These are phyloP conservation scores for Phytophthora chlamydospora DNA, from an alignment of 352 stramenopile species.

Conservation along the genomic window DNA sequence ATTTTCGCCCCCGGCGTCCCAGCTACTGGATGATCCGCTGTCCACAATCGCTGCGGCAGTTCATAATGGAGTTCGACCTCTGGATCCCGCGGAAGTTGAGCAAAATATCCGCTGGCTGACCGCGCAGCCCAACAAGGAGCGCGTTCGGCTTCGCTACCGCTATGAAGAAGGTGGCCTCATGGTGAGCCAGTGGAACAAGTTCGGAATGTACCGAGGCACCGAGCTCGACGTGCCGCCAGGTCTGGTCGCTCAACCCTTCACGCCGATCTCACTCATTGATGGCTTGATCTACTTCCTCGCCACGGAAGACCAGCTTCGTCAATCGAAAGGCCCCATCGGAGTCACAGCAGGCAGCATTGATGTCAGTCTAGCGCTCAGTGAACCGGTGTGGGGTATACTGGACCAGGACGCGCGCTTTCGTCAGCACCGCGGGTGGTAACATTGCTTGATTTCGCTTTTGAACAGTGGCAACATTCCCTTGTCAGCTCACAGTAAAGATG, in stretches of 20 bases:
- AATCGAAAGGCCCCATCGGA: conserved; percentile 1
- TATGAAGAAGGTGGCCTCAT: conserved; percentile 22
- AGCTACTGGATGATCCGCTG: conserved; percentile 17
- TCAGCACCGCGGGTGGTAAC: neutral
- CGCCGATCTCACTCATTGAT: conserved; percentile 30
- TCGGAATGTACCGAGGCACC: conserved; percentile 30
- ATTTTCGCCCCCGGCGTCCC: conserved; percentile 16
- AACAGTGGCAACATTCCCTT: neutral
- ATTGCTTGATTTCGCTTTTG: neutral
- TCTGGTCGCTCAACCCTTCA: conserved; percentile 31
- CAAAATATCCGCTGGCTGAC: conserved; percentile 27
- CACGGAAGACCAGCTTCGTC: conserved; percentile 26
- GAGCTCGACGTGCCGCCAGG: conserved; percentile 20
- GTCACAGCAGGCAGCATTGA: conserved; percentile 14
- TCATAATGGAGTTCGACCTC: conserved; percentile 6
- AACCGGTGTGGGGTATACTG: conserved; percentile 8
- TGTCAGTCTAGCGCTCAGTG: conserved; percentile 15
- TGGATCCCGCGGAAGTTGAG: conserved; percentile 11
- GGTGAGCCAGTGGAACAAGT: conserved; percentile 38
- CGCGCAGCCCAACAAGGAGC: conserved; percentile 27
- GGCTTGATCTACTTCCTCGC: conserved; percentile 32
- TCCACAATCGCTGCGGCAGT: conserved; percentile 8
- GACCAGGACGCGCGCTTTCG: conserved; percentile 7
- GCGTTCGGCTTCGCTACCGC: conserved; percentile 18
- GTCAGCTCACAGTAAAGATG: too few relatives aligned